Conservation (phyloP, 257 asterid species). For the Plectranthus barbatus region DNA sequence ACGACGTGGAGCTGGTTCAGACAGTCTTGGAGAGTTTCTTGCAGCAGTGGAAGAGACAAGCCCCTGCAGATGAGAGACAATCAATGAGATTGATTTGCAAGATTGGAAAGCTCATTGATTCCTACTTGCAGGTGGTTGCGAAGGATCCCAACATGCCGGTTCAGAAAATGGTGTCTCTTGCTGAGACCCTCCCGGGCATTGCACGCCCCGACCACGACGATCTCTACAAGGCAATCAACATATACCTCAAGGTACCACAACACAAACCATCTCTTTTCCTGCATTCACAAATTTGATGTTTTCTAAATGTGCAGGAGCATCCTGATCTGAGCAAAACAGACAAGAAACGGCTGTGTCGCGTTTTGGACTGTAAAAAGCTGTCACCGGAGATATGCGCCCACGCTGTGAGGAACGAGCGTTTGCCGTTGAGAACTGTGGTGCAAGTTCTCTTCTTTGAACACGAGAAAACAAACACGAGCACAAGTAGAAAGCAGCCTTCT, state of each 20-base stretch:
- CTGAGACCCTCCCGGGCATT: conserved; percentile 52
- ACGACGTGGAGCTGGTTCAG: conserved; percentile 43
- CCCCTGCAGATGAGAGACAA: conserved; percentile 19
- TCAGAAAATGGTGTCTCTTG: conserved; percentile 43
- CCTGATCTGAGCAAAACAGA: conserved; percentile 55
- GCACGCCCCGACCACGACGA: conserved; percentile 59
- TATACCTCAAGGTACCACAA: conserved; percentile 48
- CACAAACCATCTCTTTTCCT: background rate
- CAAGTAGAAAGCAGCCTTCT: conserved; percentile 12
- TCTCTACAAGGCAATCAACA: conserved; percentile 57
- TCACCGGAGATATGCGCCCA: conserved; percentile 51
- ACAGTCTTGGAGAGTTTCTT: conserved; percentile 49
- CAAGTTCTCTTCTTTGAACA: conserved; percentile 63
- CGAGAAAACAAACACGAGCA: conserved; percentile 26
- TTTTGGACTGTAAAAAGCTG: conserved; percentile 58
- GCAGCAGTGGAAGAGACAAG: conserved; percentile 43
- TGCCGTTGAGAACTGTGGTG: conserved; percentile 68
- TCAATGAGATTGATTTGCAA: conserved; percentile 20
- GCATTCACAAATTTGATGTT: background rate
- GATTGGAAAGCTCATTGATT: conserved; percentile 52
- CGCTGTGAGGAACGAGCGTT: conserved; percentile 58
- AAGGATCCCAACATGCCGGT: conserved; percentile 33
- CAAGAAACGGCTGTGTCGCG: conserved; percentile 52
- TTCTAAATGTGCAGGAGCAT: conserved; percentile 39
- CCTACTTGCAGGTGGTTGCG: conserved; percentile 54